Evolutionary conservation across 2,329 filamentous ascomycete genomes (phyloP).

Genomic region (Zymoseptoria ardabiliae): DNA sequence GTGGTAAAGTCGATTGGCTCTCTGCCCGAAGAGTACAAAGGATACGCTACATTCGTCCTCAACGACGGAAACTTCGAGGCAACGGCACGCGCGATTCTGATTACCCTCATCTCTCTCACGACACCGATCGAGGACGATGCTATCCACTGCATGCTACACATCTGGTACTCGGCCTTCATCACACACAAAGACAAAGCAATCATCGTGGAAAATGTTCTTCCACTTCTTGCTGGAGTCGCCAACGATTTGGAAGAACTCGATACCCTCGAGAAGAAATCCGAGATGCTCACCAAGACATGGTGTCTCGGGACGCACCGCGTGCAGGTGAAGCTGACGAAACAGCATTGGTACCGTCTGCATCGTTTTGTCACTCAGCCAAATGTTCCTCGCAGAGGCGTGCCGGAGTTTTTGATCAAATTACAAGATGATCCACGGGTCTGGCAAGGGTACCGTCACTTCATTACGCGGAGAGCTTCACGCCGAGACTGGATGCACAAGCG

Average conservation of each 20-base stretch:
- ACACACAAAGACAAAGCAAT: background rate
- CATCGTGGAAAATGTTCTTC: background rate
- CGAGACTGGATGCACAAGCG: slow-evolving; percentile 31
- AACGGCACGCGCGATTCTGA: slow-evolving; percentile 23
- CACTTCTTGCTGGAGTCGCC: background rate
- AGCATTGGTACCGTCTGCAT: slow-evolving; percentile 27
- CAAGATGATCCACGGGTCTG: slow-evolving; percentile 23
- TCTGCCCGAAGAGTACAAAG: slow-evolving; percentile 27
- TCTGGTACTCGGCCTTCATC: slow-evolving; percentile 42
- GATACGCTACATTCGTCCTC: slow-evolving; percentile 25
- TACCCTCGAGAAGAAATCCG: background rate
- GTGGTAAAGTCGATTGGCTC: slow-evolving; percentile 34
- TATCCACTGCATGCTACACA: slow-evolving; percentile 33
- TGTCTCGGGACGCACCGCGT: slow-evolving; percentile 20
- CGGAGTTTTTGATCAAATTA: too few relatives aligned
- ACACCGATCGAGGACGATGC: slow-evolving; percentile 16
- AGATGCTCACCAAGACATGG: slow-evolving; percentile 27
- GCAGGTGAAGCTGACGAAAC: slow-evolving; percentile 26
- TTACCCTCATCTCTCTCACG: slow-evolving; percentile 32
- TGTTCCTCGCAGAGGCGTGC: too few relatives aligned
- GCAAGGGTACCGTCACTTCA: background rate
- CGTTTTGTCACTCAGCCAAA: slow-evolving; percentile 13
- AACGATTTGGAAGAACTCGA: background rate
- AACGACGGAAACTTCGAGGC: slow-evolving; percentile 37
- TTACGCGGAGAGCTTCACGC: slow-evolving; percentile 24